Evolutionary conservation across 176 grass and related monocot genomes (phyloP).

Genomic region (Triticum timopheevii): DNA sequence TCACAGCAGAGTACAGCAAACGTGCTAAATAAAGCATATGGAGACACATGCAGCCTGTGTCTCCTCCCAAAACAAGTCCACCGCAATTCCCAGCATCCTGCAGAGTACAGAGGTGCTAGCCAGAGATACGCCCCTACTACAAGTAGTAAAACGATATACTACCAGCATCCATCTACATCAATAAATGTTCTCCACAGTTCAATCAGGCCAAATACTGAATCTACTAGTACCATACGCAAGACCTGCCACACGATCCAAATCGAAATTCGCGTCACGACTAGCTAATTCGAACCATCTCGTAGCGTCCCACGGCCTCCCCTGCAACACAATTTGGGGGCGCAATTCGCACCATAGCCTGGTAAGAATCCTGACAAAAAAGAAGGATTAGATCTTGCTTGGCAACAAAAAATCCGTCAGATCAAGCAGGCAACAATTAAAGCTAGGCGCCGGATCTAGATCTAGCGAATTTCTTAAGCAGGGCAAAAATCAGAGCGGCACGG

Average conservation of each 20-base stretch:
- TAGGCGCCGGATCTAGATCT: constrained; percentile 37
- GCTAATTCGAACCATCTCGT: not conserved
- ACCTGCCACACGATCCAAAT: not conserved
- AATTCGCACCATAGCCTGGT: not conserved
- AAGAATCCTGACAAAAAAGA: not conserved
- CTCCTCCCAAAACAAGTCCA: not conserved
- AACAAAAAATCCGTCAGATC: not conserved
- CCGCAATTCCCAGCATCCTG: not conserved
- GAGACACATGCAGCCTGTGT: not conserved
- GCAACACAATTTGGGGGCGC: not conserved
- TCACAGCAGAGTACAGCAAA: not conserved
- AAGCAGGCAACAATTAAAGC: not conserved
- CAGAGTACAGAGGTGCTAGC: not conserved
- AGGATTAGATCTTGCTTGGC: not conserved
- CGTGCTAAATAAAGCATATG: constrained; percentile 21
- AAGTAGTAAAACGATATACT: not conserved
- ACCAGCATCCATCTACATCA: not conserved
- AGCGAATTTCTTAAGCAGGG: not conserved
- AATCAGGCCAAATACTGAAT: not conserved
- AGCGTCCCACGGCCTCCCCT: not conserved
- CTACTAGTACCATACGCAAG: not conserved
- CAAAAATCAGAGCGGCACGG: not conserved
- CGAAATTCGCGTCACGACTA: not conserved
- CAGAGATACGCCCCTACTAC: not conserved
- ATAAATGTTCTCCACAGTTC: not conserved